Conservation (phyloP, 2,329 filamentous ascomycete species). For the Emergomyces pasteurianus region DNA sequence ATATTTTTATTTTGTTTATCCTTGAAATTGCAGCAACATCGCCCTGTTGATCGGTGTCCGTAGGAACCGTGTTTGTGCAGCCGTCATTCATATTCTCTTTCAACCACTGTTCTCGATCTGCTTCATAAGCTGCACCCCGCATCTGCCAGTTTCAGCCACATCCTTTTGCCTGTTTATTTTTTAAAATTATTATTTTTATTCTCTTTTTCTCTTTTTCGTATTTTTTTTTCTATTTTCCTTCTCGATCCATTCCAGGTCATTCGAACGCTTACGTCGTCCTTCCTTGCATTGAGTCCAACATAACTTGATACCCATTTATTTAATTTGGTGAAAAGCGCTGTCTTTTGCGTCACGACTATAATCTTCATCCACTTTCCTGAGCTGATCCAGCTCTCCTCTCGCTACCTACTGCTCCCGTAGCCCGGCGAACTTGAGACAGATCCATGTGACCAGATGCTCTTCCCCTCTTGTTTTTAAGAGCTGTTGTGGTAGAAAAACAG, state of each 20-base stretch:
- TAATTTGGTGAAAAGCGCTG: background rate
- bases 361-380: background rate
- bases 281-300: background rate
- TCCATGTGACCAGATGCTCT: background rate
- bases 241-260: background rate
- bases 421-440: background rate
- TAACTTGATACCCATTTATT: background rate
- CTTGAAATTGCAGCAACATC: background rate
- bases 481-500: background rate
- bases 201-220: background rate
- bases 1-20: background rate
- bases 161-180: background rate
- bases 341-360: background rate
- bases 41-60: background rate
- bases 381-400: background rate
- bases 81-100: background rate
- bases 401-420: background rate
- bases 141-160: background rate
- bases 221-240: background rate
- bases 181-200: too few relatives aligned
- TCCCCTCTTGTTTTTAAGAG: background rate
- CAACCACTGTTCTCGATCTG: background rate
- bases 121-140: background rate
- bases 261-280: background rate
- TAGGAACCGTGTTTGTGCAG: background rate